Evolutionary conservation across 192 early-diverging fungal species (phyloP).

Genomic region (Umbelopsis vinacea): DNA sequence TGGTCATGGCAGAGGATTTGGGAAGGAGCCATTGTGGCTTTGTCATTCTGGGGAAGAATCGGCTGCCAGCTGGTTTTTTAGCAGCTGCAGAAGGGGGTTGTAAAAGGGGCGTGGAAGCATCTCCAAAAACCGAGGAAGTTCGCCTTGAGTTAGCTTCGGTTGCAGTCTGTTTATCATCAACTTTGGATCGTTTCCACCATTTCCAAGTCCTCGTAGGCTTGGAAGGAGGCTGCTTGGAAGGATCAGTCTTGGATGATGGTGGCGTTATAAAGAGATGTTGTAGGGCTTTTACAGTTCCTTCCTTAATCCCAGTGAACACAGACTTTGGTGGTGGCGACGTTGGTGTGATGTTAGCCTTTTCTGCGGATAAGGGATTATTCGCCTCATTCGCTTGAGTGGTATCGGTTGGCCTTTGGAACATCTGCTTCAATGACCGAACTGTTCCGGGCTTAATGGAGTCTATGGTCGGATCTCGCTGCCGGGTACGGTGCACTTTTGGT

Average conservation of each 20-base stretch:
- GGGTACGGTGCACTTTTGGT: neutral
- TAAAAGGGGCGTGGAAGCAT: neutral
- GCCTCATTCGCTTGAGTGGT: neutral
- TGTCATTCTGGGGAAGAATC: neutral
- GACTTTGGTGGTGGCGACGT: neutral
- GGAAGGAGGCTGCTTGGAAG: neutral
- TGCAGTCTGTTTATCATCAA: neutral
- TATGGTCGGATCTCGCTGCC: neutral
- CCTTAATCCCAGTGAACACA: neutral
- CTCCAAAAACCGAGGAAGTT: neutral
- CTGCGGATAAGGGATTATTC: neutral
- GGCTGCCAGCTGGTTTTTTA: neutral
- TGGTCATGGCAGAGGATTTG: neutral
- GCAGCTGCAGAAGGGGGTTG: neutral
- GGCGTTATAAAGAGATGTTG: neutral
- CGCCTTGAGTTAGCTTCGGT: neutral
- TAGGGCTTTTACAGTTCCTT: constrained; percentile 10
- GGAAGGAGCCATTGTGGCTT: constrained; percentile 6
- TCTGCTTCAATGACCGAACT: neutral
- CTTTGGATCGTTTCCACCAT: neutral
- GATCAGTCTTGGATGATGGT: neutral
- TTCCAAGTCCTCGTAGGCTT: neutral
- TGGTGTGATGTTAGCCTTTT: neutral
- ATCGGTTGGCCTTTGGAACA: neutral
- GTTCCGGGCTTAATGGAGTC: neutral